These are phyloP conservation scores for Umbelopsis sp. DNA, from an alignment of 192 early-diverging fungal species.

Conservation along the genomic window DNA sequence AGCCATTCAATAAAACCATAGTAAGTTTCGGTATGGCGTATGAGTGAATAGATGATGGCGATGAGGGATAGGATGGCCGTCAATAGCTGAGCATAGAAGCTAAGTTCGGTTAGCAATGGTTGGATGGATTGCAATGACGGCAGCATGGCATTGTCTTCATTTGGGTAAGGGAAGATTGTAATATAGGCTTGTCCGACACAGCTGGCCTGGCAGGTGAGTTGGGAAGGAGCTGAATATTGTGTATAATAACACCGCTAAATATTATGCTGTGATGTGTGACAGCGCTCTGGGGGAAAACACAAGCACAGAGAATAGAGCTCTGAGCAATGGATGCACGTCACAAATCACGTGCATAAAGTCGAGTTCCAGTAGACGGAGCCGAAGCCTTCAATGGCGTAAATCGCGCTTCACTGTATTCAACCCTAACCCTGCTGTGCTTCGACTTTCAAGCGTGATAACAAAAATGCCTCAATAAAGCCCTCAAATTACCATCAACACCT, in stretches of 20 bases:
- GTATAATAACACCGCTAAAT: too few species aligned
- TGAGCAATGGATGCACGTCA: too few species aligned
- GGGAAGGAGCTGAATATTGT: too few species aligned
- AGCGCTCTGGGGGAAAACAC: too few species aligned
- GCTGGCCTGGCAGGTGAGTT: too few species aligned
- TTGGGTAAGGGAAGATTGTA: neutral
- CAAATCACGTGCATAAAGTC: too few species aligned
- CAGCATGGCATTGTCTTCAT: constrained; percentile 16
- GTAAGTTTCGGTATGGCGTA: constrained; percentile 24
- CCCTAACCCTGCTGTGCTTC: too few species aligned
- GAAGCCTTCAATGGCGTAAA: constrained; percentile 10
- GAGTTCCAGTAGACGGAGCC: neutral
- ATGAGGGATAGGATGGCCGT: constrained; percentile 27
- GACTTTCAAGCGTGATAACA: neutral
- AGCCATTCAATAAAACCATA: constrained; percentile 24
- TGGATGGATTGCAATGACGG: constrained; percentile 20
- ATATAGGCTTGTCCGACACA: too few species aligned
- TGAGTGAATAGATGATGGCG: constrained; percentile 27
- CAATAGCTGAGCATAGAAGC: constrained; percentile 38
- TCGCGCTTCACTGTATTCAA: neutral
- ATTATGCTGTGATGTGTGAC: too few species aligned
- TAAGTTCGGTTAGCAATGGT: constrained; percentile 9
- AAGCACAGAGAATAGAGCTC: too few species aligned
- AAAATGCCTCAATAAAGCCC: constrained; percentile 12
- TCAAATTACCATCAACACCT: neutral